These are phyloP conservation scores for Ceratocystis destructans DNA, from an alignment of 2,329 filamentous ascomycete species.

Conservation along the genomic window DNA sequence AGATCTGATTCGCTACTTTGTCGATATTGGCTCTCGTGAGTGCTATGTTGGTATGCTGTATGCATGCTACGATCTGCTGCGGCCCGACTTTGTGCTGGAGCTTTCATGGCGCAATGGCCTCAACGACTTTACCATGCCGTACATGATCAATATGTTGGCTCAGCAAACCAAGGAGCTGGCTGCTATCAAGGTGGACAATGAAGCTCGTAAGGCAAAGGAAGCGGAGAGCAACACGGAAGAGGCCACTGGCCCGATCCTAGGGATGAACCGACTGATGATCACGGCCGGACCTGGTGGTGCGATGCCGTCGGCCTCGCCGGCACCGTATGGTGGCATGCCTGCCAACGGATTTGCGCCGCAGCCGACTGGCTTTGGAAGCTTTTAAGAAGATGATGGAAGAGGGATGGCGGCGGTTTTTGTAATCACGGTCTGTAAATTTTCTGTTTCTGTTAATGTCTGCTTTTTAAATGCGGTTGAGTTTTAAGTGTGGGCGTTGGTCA, in stretches of 20 bases:
- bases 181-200: constrained; percentile 83
- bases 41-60: constrained; percentile 99
- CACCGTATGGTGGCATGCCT: constrained; percentile 50
- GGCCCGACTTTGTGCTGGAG: constrained; percentile 83
- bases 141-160: constrained; percentile 96
- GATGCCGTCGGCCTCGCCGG: constrained; percentile 38
- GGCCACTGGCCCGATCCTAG: constrained; percentile 85
- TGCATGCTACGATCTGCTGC: constrained; percentile 93
- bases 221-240: constrained; percentile 66
- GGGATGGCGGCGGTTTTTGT: constrained; percentile 8
- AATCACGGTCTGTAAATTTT: constrained; percentile 13
- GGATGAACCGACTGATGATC: constrained; percentile 80
- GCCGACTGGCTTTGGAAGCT: constrained; percentile 62
- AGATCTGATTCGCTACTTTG: constrained; percentile 91
- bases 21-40: constrained; percentile 96
- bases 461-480: no score
- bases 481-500: constrained; percentile 2
- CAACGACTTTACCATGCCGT: constrained; percentile 96
- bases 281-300: constrained; percentile 65
- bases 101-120: constrained; percentile 94
- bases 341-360: constrained; percentile 83
- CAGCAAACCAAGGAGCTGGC: constrained; percentile 83
- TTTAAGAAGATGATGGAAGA: constrained; percentile 22
- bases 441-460: constrained; percentile 9
- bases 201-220: constrained; percentile 74